Conservation (phyloP, 2,329 filamentous ascomycete species). For the Rhytidhysteron rufulum region DNA sequence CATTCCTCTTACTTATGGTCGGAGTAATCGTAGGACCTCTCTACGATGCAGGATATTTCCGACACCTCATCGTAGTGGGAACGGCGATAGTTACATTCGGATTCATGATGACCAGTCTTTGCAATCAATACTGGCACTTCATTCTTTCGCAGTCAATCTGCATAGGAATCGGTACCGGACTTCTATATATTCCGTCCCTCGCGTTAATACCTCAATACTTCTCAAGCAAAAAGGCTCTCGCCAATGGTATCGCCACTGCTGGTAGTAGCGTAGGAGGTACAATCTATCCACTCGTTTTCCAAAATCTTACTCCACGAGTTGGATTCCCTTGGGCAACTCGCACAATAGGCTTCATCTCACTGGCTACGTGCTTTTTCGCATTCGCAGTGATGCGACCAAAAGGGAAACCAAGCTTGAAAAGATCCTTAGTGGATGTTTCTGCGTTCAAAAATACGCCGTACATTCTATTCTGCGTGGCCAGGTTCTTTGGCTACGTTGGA, state of each 20-base stretch:
- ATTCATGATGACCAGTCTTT: constrained; percentile 57
- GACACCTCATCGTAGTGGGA: constrained; percentile 47
- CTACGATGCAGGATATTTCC: constrained; percentile 58
- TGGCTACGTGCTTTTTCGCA: constrained; percentile 51
- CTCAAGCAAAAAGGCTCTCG: constrained; percentile 40
- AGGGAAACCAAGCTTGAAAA: too few species aligned
- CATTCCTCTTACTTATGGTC: constrained; percentile 44
- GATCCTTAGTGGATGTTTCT: constrained; percentile 38
- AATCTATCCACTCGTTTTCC: constrained; percentile 56
- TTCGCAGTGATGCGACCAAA: constrained; percentile 48
- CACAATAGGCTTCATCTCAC: constrained; percentile 55
- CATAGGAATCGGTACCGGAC: constrained; percentile 45
- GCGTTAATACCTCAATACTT: constrained; percentile 41
- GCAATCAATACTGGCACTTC: constrained; percentile 48
- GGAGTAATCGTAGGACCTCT: constrained; percentile 57
- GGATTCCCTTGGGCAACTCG: constrained; percentile 58
- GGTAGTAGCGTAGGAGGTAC: constrained; percentile 49
- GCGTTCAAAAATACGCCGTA: constrained; percentile 40
- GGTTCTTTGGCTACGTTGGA: constrained; percentile 40
- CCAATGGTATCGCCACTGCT: constrained; percentile 43
- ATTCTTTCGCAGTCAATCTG: constrained; percentile 49
- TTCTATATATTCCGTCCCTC: constrained; percentile 44
- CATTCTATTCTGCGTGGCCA: constrained; percentile 30
- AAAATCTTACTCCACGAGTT: constrained; percentile 45
- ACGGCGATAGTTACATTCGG: constrained; percentile 52